Evolutionary conservation across 768 basidiomycete species (phyloP), one percentile per base, ranked within the genome.

Genomic region (Suillus subluteus): DNA sequence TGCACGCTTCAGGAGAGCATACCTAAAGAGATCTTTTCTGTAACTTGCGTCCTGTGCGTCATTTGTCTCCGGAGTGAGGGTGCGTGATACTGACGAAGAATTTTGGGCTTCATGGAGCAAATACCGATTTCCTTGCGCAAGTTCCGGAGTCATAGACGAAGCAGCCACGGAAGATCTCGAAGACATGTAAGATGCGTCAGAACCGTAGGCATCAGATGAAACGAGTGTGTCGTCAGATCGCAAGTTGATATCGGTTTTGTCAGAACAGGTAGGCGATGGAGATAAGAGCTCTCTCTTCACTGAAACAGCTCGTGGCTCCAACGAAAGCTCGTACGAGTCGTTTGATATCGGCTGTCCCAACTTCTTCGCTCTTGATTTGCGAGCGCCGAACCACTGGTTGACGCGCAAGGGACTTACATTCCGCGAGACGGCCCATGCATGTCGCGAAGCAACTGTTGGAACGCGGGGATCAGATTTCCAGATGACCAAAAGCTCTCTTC

Each of bases 401-500:
- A 76, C 71, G 9, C 73, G 65, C 16, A 63, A 68, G 35, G 71
- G 68, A 40, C 38, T 68, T 48, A 70, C 70, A 37, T 67, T 52
- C 61, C 69, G 75, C 9, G 71, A 73, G 52, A 66, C 65, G 0
- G 75, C 75, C 75, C 75, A 76, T 32, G 65, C 67, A 43, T 66
- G 71, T 54, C 75, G 65, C n/a, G 77, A 76, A 35, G 62, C 65
- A 41, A 76, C 11, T 3, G 77, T 71, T 38, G 75, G 76, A 4
- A 76, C 68, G 48, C 77, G 76, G 11, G 70, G 74, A 62, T 79
- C 59, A 9, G 66, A 59, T 48, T 41, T 70, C 75, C 77, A 76
- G 48, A 76, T 76, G 5, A 63, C 70, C 74, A 74, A 75, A 30
- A 76, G 77, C 21, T 76, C 75, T 50, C 64, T 38, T 23, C 75